Base-by-base conservation (phyloP, 495 filamentous ascomycete genomes). In the Trichodelitschia bisporula region DNA sequence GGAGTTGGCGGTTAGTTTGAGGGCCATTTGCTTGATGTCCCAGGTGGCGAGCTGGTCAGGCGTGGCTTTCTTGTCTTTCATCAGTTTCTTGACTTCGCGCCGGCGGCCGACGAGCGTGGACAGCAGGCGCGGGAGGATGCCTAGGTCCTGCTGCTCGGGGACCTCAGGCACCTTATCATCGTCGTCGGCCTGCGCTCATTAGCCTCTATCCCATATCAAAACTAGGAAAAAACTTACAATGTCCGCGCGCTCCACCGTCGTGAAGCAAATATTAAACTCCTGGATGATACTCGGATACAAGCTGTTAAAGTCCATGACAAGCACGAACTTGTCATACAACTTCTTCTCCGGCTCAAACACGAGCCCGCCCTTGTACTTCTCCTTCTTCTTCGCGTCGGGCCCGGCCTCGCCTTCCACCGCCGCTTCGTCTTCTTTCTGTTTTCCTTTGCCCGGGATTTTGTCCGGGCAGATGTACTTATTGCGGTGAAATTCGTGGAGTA, bases 231-330 rank as follows among this genome's bases (percentile, higher is more conserved):
- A 29, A 42, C 63, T 57, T 56, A 67, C 64, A 45, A 59, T 59
- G 41, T 61, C 66, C 16, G 54, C 55, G 32, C 77, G 59, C 37
- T 95, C 78, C 3, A 95, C 80, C 0, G 86, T 97, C 3, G 86
- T 97, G 51, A 97, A 97, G 56, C 86, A 97, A 43, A 97, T 97
- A 48, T 97, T 97, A 56, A 66, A 95, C 58, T 97, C 89, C 48
- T 95, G 89, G 40, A 97, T 97, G 41, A 97, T 93, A 50, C 82
- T 92, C 10, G 86, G 86, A 43, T 97, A 97, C 41, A 97, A 58
- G 50, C 80, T 91, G 64, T 97, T 97, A 58, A 95, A 97, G 56
- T 97, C 86, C 86, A 97, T 97, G 47, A 97, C 86, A 14, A 97
- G 64, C 18, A 97, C 70, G 43, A 84, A 90, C 50, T 77, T 83